Evolutionary conservation across 2,329 filamentous ascomycete species (phyloP).

Genomic region (Clathrospora elynae): DNA sequence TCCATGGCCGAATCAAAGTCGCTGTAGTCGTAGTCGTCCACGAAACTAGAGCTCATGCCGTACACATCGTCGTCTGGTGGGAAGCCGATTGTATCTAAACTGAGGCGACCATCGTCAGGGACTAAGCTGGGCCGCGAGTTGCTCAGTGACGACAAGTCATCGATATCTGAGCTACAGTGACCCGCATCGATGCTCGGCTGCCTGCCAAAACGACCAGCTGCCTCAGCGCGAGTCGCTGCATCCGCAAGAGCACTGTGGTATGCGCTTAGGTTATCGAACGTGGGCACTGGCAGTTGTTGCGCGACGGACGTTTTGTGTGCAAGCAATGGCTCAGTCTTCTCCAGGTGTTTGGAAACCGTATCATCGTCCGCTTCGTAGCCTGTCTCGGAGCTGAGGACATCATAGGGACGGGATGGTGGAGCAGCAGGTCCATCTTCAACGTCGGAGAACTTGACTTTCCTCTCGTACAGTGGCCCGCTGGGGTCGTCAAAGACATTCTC

Average conservation of each 20-base stretch:
- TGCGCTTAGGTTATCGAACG: constrained; percentile 63
- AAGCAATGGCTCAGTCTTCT: constrained; percentile 54
- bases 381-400: constrained; percentile 26
- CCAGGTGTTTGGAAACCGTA: constrained; percentile 29
- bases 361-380: constrained; percentile 45
- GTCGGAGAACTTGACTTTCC: constrained; percentile 40
- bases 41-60: constrained; percentile 46
- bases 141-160: constrained; percentile 40
- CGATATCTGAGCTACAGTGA: constrained; percentile 36
- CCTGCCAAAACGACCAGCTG: constrained; percentile 74
- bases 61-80: constrained; percentile 43
- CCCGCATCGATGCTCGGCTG: constrained; percentile 55
- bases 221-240: constrained; percentile 76
- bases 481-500: constrained; percentile 73
- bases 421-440: constrained; percentile 20
- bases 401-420: constrained; percentile 24
- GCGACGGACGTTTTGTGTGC: constrained; percentile 54
- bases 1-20: constrained; percentile 51
- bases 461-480: constrained; percentile 56
- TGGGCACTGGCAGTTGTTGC: constrained; percentile 39
- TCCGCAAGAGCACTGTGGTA: constrained; percentile 86
- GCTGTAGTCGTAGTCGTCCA: constrained; percentile 63
- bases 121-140: constrained; percentile 52
- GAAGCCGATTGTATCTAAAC: constrained; percentile 51
- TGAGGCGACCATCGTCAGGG: constrained; percentile 57